Evolutionary conservation across 495 filamentous ascomycete genomes (phyloP).

Genomic region (Lophiotrema nucula): DNA sequence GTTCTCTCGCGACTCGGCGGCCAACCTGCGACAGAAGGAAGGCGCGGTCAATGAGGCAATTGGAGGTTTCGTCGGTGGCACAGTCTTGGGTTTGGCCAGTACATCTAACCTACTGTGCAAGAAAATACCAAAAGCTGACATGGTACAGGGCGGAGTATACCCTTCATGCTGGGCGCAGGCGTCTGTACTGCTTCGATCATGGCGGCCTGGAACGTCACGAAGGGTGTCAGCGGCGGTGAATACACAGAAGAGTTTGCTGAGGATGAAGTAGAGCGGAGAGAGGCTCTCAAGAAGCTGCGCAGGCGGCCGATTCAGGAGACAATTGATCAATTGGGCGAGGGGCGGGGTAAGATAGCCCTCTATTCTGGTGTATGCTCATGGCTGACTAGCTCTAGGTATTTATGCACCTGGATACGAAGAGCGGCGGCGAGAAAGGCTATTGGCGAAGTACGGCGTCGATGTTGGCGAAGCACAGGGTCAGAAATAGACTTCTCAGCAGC

Average conservation of each 20-base stretch:
- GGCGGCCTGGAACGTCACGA: conserved; percentile 73
- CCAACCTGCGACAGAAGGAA: conserved; percentile 75
- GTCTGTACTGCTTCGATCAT: conserved; percentile 61
- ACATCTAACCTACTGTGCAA: neutral
- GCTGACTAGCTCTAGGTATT: conserved; percentile 53
- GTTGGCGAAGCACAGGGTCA: conserved; percentile 42
- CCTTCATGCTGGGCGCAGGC: conserved; percentile 77
- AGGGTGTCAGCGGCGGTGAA: conserved; percentile 57
- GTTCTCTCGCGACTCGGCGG: conserved; percentile 69
- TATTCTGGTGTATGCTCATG: neutral
- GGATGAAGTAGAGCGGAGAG: conserved; percentile 72
- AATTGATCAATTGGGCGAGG: conserved; percentile 80
- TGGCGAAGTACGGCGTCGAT: conserved; percentile 88
- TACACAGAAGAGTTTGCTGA: conserved; percentile 50
- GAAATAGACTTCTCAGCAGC: too few species aligned
- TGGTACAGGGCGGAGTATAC: conserved; percentile 66
- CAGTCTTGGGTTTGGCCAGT: conserved; percentile 59
- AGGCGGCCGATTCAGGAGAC: conserved; percentile 80
- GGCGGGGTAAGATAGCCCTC: conserved; percentile 69
- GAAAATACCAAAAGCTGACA: neutral
- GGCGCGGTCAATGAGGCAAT: conserved; percentile 68
- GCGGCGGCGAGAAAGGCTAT: conserved; percentile 76
- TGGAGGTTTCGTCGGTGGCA: conserved; percentile 71
- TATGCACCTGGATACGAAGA: conserved; percentile 82
- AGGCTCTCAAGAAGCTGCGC: conserved; percentile 69